Evolutionary conservation across 352 stramenopile species (phyloP), one percentile per base, ranked within the genome.

Genomic region (Globisporangium heterothallicum): DNA sequence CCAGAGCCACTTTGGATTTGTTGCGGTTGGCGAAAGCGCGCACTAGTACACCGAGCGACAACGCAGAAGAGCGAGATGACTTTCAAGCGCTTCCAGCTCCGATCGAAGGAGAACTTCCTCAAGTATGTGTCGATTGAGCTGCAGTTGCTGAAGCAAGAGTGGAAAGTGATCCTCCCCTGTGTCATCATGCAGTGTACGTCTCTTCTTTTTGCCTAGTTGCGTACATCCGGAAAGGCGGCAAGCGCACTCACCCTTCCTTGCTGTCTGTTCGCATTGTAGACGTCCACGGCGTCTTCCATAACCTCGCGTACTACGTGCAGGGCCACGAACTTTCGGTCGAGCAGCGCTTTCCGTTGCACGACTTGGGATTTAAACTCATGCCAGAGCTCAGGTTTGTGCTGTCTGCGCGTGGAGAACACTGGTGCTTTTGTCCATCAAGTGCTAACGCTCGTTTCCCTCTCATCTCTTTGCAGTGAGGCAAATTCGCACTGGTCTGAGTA

Each of bases 261-360:
- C 27, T 12, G 29, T 36, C 7, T 1, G 32, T 36, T 13, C 26
- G n/a, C 18, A 35, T 19, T 47, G 16, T 58, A 88, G 74, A 94
- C 64, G 58, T 81, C 49, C 81, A 92, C 60, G 76, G 60, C 36
- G 62, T 94, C 50, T 92, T 92, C 66, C 84, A 94, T 66, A 94
- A 94, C 68, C 32, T 87, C 40, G 84, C 84, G 35, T 94, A 94
- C 70, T 94, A 78, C 66, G 77, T 94, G 48, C 84, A 94, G 55
- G 75, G 48, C 24, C 46, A 84, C 50, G 72, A 86, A 50, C 63
- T 93, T 8, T 72, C 78, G 21, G 44, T 61, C 2, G 68, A 77
- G 55, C 84, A 94, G 69, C 81, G 84, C 49, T 82, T 83, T 42
- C 68, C 66, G 42, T 71, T 94, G 14, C 68, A 91, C 52, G 84